Conservation (phyloP, 345 rosid species). For the Pugionium dolabratum region DNA sequence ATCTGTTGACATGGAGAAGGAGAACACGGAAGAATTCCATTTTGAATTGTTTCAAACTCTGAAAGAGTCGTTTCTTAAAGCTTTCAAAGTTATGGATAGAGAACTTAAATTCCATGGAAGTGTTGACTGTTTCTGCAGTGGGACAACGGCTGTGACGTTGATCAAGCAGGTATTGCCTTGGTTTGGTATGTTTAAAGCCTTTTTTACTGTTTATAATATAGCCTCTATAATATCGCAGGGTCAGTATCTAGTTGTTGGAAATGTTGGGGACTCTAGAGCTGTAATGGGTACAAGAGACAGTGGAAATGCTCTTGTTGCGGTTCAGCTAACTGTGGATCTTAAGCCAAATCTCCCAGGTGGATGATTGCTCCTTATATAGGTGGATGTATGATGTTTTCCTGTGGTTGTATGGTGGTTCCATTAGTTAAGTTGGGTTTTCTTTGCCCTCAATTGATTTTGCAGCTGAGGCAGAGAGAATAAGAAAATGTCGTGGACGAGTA, state of each 20-base stretch:
- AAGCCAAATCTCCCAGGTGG: constrained; percentile 92
- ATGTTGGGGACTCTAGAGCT: too few species aligned
- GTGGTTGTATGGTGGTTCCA: constrained; percentile 6
- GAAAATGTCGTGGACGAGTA: constrained; percentile 76
- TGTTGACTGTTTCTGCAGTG: constrained; percentile 94
- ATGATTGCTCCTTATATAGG: constrained; percentile 8
- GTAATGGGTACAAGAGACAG: constrained; percentile 66
- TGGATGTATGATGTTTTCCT: not conserved
- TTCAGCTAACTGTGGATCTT: constrained; percentile 93
- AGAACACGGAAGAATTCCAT: constrained; percentile 47
- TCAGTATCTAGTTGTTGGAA: constrained; percentile 51
- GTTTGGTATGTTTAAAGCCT: not conserved
- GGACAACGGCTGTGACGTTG: constrained; percentile 96
- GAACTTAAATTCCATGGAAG: constrained; percentile 72
- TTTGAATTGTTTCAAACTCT: constrained; percentile 58
- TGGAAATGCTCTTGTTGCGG: constrained; percentile 63
- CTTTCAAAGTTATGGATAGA: constrained; percentile 91
- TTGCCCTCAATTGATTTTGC: constrained; percentile 23
- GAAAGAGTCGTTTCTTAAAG: constrained; percentile 85
- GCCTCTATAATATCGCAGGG: constrained; percentile 47
- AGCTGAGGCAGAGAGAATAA: constrained; percentile 93
- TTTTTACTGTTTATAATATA: constrained; percentile 18
- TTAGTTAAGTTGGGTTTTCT: not conserved
- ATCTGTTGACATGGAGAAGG: constrained; percentile 51
- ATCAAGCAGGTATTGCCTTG: constrained; percentile 75